A percentile compares a stretch with the other conserved stretches of the same genome.
Evolutionary conservation across 2,329 filamentous ascomycete species (phyloP).

Genomic region (Hymenotorrendiella dingleyae): DNA sequence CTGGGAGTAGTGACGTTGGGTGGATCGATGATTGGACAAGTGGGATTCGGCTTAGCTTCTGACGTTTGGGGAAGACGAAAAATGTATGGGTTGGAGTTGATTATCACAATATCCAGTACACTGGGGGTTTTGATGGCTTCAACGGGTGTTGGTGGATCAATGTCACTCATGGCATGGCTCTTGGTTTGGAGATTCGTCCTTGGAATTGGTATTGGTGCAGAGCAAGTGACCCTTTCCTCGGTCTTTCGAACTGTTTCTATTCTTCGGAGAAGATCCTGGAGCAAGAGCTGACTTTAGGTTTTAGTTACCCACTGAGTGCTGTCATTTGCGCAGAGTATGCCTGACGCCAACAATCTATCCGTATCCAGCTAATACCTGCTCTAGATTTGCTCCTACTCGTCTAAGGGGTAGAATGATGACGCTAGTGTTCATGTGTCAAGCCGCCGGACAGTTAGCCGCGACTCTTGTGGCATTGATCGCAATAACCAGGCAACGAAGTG

Average conservation of each 20-base stretch:
- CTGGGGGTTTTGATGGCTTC: conserved; percentile 42
- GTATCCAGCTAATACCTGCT: not conserved
- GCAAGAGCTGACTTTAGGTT: too few species aligned
- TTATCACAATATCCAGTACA: conserved; percentile 40
- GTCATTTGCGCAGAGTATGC: conserved; percentile 62
- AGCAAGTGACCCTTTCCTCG: conserved; percentile 30
- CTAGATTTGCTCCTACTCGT: conserved; percentile 45
- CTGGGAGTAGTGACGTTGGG: conserved; percentile 42
- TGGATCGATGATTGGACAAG: conserved; percentile 41
- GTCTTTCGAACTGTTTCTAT: too few species aligned
- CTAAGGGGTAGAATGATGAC: conserved; percentile 64
- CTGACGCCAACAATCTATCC: not conserved
- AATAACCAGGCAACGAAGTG: conserved; percentile 41
- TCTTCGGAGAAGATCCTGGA: too few species aligned
- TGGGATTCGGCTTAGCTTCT: conserved; percentile 41
- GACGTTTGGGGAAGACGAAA: conserved; percentile 43
- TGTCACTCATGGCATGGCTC: conserved; percentile 40
- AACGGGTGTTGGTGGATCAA: conserved; percentile 32
- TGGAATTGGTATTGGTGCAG: conserved; percentile 55
- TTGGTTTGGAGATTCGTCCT: conserved; percentile 42
- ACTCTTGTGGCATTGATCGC: conserved; percentile 63
- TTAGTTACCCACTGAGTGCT: conserved; percentile 54
- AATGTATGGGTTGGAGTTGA: conserved; percentile 45
- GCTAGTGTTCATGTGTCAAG: conserved; percentile 64
- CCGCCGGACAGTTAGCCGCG: conserved; percentile 59